Evolutionary conservation across 2,329 filamentous ascomycete genomes (phyloP).

Genomic region (Xylaria multiplex): DNA sequence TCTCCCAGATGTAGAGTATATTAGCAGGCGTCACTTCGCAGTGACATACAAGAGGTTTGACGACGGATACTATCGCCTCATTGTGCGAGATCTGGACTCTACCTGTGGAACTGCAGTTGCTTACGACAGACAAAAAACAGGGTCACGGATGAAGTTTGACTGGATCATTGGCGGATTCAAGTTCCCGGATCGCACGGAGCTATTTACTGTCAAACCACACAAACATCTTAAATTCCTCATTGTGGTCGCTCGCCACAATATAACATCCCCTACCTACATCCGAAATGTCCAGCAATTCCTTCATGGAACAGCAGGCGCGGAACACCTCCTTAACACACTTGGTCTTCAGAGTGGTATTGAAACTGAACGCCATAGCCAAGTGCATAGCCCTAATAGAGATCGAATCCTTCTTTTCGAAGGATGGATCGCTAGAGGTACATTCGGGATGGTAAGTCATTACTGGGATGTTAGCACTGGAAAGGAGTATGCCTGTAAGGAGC

Average conservation of each 20-base stretch:
- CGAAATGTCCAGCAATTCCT: constrained; percentile 1
- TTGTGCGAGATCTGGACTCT: constrained; percentile 11
- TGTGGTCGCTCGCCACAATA: background rate
- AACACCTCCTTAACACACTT: background rate
- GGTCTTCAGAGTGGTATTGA: background rate
- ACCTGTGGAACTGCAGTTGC: background rate
- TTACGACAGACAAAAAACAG: background rate
- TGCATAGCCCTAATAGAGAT: background rate
- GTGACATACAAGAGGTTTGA: constrained; percentile 10
- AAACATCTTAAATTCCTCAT: background rate
- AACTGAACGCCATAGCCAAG: background rate
- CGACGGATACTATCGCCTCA: constrained; percentile 13
- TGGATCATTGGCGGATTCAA: constrained; percentile 6
- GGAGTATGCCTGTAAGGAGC: constrained; percentile 11
- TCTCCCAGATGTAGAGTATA: background rate
- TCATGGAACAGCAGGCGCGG: background rate
- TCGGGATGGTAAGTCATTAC: background rate
- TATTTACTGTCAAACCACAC: background rate
- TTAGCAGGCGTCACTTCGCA: constrained; percentile 14
- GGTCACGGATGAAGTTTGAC: background rate
- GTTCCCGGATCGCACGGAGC: background rate
- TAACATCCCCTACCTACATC: background rate
- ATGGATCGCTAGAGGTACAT: background rate
- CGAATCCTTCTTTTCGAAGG: background rate
- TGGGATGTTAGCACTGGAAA: constrained; percentile 21